Conservation (phyloP, 192 early-diverging fungal species). For the Mortierella hygrophila region DNA sequence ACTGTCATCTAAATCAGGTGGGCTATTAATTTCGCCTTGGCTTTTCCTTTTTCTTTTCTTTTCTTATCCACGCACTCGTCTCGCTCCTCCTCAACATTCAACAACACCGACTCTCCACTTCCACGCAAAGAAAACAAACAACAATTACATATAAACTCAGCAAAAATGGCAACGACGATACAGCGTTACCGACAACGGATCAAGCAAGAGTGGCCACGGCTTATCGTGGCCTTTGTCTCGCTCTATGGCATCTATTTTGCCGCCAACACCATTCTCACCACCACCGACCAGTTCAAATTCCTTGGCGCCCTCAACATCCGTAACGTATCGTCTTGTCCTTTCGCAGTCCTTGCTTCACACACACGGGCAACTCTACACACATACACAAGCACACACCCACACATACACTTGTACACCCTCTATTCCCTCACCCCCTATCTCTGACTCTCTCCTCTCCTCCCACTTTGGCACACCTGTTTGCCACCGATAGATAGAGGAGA, state of each 20-base stretch:
- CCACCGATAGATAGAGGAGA: not conserved
- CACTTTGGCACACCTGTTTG: not conserved
- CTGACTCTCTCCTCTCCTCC: not conserved
- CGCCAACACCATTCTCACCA: conserved; percentile 3
- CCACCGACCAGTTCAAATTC: conserved; percentile 15
- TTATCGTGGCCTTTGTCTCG: conserved; percentile 37
- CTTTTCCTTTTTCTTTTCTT: not conserved
- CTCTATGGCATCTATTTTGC: conserved; percentile 45
- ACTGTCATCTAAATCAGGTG: not conserved
- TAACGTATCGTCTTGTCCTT: not conserved
- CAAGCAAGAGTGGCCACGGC: conserved; percentile 28
- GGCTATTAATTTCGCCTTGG: not conserved
- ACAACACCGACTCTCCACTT: not conserved
- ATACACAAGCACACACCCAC: no score
- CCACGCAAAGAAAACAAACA: not conserved
- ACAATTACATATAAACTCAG: not conserved
- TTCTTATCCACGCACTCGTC: not conserved
- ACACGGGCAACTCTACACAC: not conserved
- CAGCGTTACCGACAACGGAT: conserved; percentile 12
- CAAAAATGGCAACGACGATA: conserved; percentile 1
- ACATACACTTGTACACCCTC: no score
- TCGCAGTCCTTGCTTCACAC: not conserved
- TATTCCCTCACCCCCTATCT: not conserved
- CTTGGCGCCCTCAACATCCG: conserved; percentile 11
- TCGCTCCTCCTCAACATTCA: not conserved